Conservation (phyloP, 1,139 yeast species). For the Candida labiduridarum region DNA sequence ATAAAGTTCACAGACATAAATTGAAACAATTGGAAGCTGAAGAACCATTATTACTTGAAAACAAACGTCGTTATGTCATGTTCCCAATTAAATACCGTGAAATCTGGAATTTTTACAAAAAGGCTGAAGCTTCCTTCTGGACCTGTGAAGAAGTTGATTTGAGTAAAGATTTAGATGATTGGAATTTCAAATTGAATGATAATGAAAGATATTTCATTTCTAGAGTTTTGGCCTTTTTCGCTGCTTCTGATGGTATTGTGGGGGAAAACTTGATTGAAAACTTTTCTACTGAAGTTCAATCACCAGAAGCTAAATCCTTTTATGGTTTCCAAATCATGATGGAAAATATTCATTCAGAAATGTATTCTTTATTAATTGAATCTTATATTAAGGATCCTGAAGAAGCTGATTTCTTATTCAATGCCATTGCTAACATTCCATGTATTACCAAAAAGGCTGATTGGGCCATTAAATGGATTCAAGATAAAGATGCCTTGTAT, state of each 20-base stretch:
- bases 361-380: slow-evolving; percentile 91
- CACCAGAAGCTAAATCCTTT: slow-evolving; percentile 97
- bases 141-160: slow-evolving; percentile 98
- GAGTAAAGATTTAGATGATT: slow-evolving; percentile 86
- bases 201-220: slow-evolving; percentile 91
- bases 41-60: slow-evolving; percentile 87
- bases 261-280: slow-evolving; percentile 96
- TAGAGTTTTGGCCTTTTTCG: slow-evolving; percentile 94
- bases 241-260: slow-evolving; percentile 97
- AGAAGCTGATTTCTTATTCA: slow-evolving; percentile 85
- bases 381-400: slow-evolving; percentile 93
- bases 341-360: slow-evolving; percentile 98
- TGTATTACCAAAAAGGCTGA: slow-evolving; percentile 95
- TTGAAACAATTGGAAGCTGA: slow-evolving; percentile 78
- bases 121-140: slow-evolving; percentile 99
- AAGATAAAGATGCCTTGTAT: slow-evolving; percentile 81
- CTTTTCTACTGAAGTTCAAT: slow-evolving; percentile 94
- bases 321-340: slow-evolving; percentile 99
- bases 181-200: slow-evolving; percentile 82
- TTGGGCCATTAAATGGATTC: slow-evolving; percentile 97
- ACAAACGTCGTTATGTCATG: slow-evolving; percentile 86
- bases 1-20: slow-evolving; percentile 68
- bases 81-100: slow-evolving; percentile 98
- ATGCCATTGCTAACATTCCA: slow-evolving; percentile 93
- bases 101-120: slow-evolving; percentile 98